Conservation (phyloP, 257 asterid genomes). For the Apocynum venetum region DNA sequence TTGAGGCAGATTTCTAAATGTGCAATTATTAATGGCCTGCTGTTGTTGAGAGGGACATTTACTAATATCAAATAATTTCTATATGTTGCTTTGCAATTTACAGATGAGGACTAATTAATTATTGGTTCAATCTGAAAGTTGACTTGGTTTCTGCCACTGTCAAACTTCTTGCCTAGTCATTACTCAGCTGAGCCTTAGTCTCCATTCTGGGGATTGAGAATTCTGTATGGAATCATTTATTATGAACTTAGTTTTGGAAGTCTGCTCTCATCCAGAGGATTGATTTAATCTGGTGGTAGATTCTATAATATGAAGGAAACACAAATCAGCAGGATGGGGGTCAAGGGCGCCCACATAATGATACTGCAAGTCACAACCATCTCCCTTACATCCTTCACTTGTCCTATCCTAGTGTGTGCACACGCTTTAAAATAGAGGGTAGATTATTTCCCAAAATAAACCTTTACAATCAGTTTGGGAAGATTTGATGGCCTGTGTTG, state of each 20-base stretch:
- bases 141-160: background rate
- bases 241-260: background rate
- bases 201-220: background rate
- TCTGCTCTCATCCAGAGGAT: background rate
- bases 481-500: background rate
- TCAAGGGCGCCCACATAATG: background rate
- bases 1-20: background rate
- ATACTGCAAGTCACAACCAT: background rate
- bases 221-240: background rate
- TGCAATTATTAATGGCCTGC: background rate
- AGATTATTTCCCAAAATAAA: too few relatives aligned
- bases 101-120: background rate
- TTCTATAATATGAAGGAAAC: too few relatives aligned
- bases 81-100: background rate
- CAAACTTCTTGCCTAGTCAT: background rate
- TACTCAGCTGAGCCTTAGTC: background rate
- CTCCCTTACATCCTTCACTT: background rate
- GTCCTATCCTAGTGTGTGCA: background rate
- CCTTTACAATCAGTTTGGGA: background rate
- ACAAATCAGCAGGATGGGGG: background rate
- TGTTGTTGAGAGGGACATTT: conserved; percentile 4
- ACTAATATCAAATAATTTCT: background rate
- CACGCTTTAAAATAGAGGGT: too few relatives aligned
- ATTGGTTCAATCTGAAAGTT: background rate
- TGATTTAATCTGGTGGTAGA: background rate